Percentiles rank a stretch among this genome's conserved stretches.
phyloP scores from a whole-genome alignment of 2,329 filamentous ascomycete species.

The Verticillium alfalfae region DNA sequence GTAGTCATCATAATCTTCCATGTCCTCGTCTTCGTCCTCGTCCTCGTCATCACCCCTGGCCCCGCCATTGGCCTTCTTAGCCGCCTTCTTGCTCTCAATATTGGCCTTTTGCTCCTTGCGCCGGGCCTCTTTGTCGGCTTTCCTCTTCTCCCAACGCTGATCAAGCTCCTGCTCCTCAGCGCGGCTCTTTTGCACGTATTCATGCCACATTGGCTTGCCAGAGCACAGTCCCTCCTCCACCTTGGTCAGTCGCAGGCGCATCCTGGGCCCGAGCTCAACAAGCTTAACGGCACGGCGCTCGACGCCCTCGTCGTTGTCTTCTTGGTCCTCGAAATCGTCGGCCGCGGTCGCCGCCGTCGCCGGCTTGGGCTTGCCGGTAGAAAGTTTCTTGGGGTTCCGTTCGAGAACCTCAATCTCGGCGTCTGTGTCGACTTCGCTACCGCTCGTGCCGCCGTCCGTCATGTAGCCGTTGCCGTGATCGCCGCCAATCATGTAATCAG shows the following conservation, averaged over 20 bases:
- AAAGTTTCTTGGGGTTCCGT: constrained; percentile 54
- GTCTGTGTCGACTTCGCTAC: constrained; percentile 89
- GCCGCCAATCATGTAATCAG: constrained; percentile 87
- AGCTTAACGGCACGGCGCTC: constrained; percentile 88
- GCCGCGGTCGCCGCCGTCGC: constrained; percentile 37
- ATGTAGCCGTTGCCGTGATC: constrained; percentile 73
- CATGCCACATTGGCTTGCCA: constrained; percentile 96
- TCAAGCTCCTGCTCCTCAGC: constrained; percentile 75
- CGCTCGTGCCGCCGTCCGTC: constrained; percentile 69
- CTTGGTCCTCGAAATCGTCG: constrained; percentile 20
- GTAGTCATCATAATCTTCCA: constrained; percentile 38
- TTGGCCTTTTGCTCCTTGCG: constrained; percentile 83
- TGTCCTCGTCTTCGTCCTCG: constrained; percentile 26
- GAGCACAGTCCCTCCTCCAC: constrained; percentile 90
- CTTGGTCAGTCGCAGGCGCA: constrained; percentile 86
- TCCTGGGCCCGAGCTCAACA: constrained; percentile 83
- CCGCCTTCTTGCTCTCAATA: constrained; percentile 71
- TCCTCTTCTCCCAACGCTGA: constrained; percentile 71
- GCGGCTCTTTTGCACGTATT: constrained; percentile 81
- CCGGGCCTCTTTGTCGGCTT: constrained; percentile 75
- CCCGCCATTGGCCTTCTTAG: constrained; percentile 27
- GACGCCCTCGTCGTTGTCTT: constrained; percentile 50
- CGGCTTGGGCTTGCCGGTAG: constrained; percentile 40
- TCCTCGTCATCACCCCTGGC: constrained; percentile 28
- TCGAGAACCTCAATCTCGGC: constrained; percentile 85